phyloP scores from a whole-genome alignment of 306 rosid genomes.

The Styphnolobium japonicum region DNA sequence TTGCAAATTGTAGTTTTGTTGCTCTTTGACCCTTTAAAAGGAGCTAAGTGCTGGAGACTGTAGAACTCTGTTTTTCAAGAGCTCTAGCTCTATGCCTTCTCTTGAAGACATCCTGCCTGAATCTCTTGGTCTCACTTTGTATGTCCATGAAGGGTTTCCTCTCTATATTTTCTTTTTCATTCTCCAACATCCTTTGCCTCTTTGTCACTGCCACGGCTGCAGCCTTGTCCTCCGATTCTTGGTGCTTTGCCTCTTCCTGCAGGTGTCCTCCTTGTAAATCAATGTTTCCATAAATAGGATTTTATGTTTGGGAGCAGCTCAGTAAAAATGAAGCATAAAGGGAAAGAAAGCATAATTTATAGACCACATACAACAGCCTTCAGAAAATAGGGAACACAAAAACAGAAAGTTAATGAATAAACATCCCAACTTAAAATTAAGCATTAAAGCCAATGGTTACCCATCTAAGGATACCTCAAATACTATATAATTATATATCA shows the following conservation, averaged over 20 bases:
- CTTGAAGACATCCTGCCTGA: slow-evolving; percentile 62
- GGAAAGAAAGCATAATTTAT: neutral
- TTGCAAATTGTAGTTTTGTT: no score
- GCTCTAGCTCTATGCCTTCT: slow-evolving; percentile 56
- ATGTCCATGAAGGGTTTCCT: slow-evolving; percentile 52
- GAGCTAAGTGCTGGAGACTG: neutral
- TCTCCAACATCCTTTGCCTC: slow-evolving; percentile 53
- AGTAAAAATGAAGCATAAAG: neutral
- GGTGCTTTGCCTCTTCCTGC: slow-evolving; percentile 49
- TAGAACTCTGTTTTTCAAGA: slow-evolving; percentile 22
- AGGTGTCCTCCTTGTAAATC: neutral
- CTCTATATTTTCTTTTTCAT: slow-evolving; percentile 49
- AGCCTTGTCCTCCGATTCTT: slow-evolving; percentile 36
- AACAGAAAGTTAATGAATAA: neutral
- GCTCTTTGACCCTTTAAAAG: no score
- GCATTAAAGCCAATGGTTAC: neutral
- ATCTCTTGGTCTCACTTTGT: slow-evolving; percentile 55
- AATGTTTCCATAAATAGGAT: neutral
- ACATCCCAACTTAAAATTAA: neutral
- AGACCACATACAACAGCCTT: neutral
- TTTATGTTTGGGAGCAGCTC: neutral
- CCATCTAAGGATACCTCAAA: neutral
- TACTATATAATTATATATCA: neutral
- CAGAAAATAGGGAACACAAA: neutral
- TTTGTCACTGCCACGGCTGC: slow-evolving; percentile 45